Evolutionary conservation across 2,329 filamentous ascomycete genomes (phyloP).

Genomic region (Aspergillus fijiensis): DNA sequence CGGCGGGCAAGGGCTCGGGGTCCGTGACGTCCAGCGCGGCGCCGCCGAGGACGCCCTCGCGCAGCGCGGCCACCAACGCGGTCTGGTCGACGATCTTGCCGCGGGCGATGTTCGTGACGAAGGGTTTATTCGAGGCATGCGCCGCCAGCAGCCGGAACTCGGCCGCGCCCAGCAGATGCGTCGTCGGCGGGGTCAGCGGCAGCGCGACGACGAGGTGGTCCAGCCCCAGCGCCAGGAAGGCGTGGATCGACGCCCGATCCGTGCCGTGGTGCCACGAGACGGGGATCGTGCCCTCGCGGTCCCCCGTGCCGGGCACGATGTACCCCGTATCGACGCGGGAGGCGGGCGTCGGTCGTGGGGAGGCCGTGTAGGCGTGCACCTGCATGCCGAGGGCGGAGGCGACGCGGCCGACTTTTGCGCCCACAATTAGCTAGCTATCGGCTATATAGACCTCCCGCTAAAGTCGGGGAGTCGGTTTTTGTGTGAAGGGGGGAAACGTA

Average conservation of each 20-base stretch:
- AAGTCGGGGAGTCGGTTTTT: too few species aligned
- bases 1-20: slow-evolving; percentile 70
- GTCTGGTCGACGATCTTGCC: slow-evolving; percentile 62
- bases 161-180: slow-evolving; percentile 52
- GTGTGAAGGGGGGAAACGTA: slow-evolving; percentile 27
- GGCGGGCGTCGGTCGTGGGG: slow-evolving; percentile 64
- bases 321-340: slow-evolving; percentile 65
- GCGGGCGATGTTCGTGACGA: slow-evolving; percentile 70
- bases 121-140: slow-evolving; percentile 48
- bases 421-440: too few species aligned
- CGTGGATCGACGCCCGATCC: slow-evolving; percentile 51
- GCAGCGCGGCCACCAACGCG: slow-evolving; percentile 63
- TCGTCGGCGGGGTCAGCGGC: slow-evolving; percentile 58
- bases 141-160: slow-evolving; percentile 57
- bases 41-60: slow-evolving; percentile 56
- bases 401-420: slow-evolving; percentile 52
- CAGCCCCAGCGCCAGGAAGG: slow-evolving; percentile 56
- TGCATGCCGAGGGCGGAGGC: slow-evolving; percentile 67
- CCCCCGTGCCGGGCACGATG: slow-evolving; percentile 66
- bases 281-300: slow-evolving; percentile 56
- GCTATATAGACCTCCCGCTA: too few species aligned
- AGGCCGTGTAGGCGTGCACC: slow-evolving; percentile 73
- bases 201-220: slow-evolving; percentile 59
- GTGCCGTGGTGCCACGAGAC: slow-evolving; percentile 58
- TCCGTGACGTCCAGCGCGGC: slow-evolving; percentile 78